Conservation (phyloP, 2,329 filamentous ascomycete genomes). For the Diaporthe caulivora region DNA sequence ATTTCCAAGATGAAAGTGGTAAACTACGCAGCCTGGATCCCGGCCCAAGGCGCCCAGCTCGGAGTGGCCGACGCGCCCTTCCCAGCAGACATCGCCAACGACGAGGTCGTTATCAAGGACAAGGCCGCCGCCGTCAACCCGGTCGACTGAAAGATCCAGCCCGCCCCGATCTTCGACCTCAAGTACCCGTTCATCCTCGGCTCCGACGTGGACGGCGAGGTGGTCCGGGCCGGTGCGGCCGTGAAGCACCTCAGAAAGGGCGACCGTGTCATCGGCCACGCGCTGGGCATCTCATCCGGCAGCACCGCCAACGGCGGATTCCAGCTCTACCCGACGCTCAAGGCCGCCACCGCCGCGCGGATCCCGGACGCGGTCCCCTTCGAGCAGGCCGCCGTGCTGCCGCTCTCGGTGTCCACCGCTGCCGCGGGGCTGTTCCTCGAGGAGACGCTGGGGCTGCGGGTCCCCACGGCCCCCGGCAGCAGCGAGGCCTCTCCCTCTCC, state of each 20-base stretch:
- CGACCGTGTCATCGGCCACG: conserved; percentile 48
- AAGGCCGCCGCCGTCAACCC: conserved; percentile 40
- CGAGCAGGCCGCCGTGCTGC: conserved; percentile 44
- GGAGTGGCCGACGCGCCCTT: conserved; percentile 34
- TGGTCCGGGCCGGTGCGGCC: conserved; percentile 47
- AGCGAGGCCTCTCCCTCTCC: background rate
- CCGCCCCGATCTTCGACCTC: conserved; percentile 45
- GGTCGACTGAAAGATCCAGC: conserved; percentile 48
- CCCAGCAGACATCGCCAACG: conserved; percentile 21
- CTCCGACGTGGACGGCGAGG: conserved; percentile 48
- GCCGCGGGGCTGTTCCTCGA: conserved; percentile 44
- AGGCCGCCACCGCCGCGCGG: conserved; percentile 37
- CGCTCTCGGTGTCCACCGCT: conserved; percentile 46
- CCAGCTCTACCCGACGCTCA: conserved; percentile 44
- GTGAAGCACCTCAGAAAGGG: conserved; percentile 47
- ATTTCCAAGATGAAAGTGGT: conserved; percentile 24
- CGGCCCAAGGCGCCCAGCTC: conserved; percentile 25
- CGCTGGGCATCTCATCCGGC: conserved; percentile 41
- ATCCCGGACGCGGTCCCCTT: conserved; percentile 45
- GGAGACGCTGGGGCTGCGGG: conserved; percentile 40
- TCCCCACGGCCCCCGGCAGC: conserved; percentile 37
- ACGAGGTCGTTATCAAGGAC: conserved; percentile 38
- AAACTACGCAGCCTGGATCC: conserved; percentile 35
- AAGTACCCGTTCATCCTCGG: conserved; percentile 50
- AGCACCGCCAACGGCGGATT: conserved; percentile 43